Evolutionary conservation across 306 rosid genomes (phyloP).

Genomic region (Astragalus glycyphyllos): DNA sequence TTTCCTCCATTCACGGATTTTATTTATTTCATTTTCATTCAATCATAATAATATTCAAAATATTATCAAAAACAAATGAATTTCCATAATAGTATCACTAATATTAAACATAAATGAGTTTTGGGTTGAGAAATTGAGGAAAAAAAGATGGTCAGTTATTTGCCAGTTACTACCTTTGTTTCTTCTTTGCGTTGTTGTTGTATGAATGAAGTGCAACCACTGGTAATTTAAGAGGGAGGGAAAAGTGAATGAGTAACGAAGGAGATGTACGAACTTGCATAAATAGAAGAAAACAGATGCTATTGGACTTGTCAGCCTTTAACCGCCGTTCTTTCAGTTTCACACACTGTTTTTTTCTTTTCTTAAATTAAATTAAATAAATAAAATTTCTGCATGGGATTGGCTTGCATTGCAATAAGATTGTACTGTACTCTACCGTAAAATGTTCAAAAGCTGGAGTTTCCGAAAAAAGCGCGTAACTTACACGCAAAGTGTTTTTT

Average conservation of each 20-base stretch:
- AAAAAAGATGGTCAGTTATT: neutral
- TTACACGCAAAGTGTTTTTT: constrained; percentile 22
- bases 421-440: neutral
- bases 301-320: constrained; percentile 43
- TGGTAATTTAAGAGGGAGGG: constrained; percentile 8
- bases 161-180: constrained; percentile 35
- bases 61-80: neutral
- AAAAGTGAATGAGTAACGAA: constrained; percentile 6
- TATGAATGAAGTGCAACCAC: constrained; percentile 4
- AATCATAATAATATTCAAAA: constrained; percentile 22
- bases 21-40: constrained; percentile 28
- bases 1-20: constrained; percentile 58
- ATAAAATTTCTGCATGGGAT: constrained; percentile 29
- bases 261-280: constrained; percentile 4
- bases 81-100: neutral
- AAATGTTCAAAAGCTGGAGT: constrained; percentile 42
- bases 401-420: constrained; percentile 11
- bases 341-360: constrained; percentile 19
- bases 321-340: constrained; percentile 51
- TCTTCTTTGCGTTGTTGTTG: neutral
- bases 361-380: constrained; percentile 14
- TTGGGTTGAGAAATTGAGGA: neutral
- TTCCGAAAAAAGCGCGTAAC: constrained; percentile 43
- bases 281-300: constrained; percentile 38
- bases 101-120: constrained; percentile 1